These are phyloP conservation scores for Nemania sp. DNA, from an alignment of 2,329 filamentous ascomycete species.

Conservation along the genomic window DNA sequence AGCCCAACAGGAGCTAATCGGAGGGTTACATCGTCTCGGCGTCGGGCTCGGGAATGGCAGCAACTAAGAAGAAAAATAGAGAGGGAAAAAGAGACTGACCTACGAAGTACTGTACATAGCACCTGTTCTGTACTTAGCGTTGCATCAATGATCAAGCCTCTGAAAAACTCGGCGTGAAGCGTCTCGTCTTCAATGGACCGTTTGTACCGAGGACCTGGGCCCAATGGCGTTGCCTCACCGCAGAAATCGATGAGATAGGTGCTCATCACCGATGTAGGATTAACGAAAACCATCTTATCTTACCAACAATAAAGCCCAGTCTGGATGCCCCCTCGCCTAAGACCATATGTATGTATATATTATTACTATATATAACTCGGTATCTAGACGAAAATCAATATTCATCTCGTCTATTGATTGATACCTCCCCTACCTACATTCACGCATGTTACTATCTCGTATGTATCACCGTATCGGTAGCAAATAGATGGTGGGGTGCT, in stretches of 20 bases:
- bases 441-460: background rate
- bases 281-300: too few relatives aligned
- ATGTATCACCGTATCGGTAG: too few relatives aligned
- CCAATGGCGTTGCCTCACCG: background rate
- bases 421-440: background rate
- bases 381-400: background rate
- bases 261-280: too few relatives aligned
- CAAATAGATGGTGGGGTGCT: conserved; percentile 33
- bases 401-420: conserved; percentile 13
- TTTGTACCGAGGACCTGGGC: background rate
- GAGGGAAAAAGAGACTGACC: too few relatives aligned
- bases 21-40: conserved; percentile 8
- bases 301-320: too few relatives aligned
- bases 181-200: background rate
- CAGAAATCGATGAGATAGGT: background rate
- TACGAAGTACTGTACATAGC: conserved; percentile 2
- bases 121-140: too few relatives aligned
- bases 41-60: conserved; percentile 12
- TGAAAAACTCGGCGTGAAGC: background rate
- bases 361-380: background rate
- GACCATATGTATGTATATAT: background rate
- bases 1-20: conserved; percentile 29
- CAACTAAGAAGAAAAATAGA: conserved; percentile 2
- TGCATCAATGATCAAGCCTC: background rate
- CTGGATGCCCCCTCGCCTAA: background rate